phyloP scores from a whole-genome alignment of 441 rosid species.

The Pelargonium myrrhifolium region DNA sequence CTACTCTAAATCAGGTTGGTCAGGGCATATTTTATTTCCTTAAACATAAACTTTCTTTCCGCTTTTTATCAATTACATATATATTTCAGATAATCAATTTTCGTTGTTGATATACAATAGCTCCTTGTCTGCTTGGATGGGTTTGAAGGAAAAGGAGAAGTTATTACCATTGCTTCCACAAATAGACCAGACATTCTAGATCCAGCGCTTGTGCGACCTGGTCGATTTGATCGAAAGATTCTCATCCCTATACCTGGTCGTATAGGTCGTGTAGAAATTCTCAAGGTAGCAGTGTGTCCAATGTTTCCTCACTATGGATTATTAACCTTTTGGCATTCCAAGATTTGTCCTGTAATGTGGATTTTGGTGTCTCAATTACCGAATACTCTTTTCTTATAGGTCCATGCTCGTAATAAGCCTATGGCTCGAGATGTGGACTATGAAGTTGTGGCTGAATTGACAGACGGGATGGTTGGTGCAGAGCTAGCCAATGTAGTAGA shows the following conservation, averaged over 20 bases:
- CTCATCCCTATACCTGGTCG: conserved; percentile 82
- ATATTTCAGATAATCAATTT: conserved; percentile 11
- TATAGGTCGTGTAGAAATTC: conserved; percentile 84
- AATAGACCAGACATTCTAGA: conserved; percentile 94
- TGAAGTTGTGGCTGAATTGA: conserved; percentile 83
- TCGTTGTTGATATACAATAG: conserved; percentile 33
- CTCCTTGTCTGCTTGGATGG: conserved; percentile 94
- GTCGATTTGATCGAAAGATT: conserved; percentile 79
- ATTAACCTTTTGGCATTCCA: conserved; percentile 10
- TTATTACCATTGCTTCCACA: conserved; percentile 90
- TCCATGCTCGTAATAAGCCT: conserved; percentile 92
- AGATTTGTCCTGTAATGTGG: not conserved
- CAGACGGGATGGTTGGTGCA: conserved; percentile 98
- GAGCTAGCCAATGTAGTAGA: conserved; percentile 93
- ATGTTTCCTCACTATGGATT: not conserved
- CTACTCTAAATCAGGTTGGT: conserved; percentile 87
- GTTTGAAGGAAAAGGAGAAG: conserved; percentile 95
- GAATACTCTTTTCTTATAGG: conserved; percentile 28
- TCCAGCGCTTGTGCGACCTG: conserved; percentile 93
- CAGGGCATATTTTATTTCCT: not conserved
- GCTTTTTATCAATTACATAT: conserved; percentile 6
- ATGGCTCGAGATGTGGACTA: conserved; percentile 95
- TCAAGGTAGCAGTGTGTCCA: conserved; percentile 42
- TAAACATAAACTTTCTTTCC: not conserved
- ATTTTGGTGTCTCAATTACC: not conserved